phyloP scores from a whole-genome alignment of 345 rosid species.

The Pistacia atlantica region DNA sequence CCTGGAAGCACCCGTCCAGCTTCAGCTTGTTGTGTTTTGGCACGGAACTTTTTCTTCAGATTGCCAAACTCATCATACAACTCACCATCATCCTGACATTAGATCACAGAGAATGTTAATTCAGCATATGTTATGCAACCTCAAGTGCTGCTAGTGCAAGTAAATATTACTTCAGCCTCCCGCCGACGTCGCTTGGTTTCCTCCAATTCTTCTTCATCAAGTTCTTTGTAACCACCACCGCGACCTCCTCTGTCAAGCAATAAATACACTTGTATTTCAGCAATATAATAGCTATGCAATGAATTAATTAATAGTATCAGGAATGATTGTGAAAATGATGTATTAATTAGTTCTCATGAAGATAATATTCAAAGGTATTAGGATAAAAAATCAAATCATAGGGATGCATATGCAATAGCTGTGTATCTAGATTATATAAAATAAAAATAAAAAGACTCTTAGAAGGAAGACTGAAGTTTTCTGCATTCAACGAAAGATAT shows the following conservation, averaged over 20 bases:
- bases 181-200: conserved; percentile 90
- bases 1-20: conserved; percentile 60
- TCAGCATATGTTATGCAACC: conserved; percentile 16
- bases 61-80: conserved; percentile 99
- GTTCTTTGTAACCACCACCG: conserved; percentile 97
- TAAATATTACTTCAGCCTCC: conserved; percentile 79
- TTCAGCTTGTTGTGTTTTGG: conserved; percentile 80
- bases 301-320: background rate
- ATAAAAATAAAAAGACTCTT: background rate
- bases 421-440: background rate
- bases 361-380: background rate
- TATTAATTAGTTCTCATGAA: background rate
- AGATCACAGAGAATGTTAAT: conserved; percentile 18
- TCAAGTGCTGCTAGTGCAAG: conserved; percentile 13
- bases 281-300: background rate
- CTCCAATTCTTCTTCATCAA: conserved; percentile 97
- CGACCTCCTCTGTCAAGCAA: conserved; percentile 83
- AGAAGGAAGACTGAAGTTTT: background rate
- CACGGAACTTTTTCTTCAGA: conserved; percentile 93
- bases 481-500: background rate
- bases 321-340: background rate
- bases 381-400: background rate
- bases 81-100: conserved; percentile 91
- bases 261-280: conserved; percentile 14
- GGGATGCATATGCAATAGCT: background rate